These are phyloP conservation scores for Albifimbria verrucaria DNA, from an alignment of 2,329 filamentous ascomycete species.

Conservation along the genomic window DNA sequence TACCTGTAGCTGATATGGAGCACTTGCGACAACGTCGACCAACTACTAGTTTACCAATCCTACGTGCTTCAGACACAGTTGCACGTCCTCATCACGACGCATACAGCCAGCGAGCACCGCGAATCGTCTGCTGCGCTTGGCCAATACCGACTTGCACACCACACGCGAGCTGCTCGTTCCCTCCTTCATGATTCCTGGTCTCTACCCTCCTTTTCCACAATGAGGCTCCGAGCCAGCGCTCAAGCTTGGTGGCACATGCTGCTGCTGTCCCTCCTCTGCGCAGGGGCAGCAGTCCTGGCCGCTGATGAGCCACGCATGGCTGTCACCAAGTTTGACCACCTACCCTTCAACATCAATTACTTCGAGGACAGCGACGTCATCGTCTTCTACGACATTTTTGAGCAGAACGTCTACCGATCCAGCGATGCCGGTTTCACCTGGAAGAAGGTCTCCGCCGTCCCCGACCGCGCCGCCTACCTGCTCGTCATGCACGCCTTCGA, in stretches of 20 bases:
- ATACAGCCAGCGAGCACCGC: not conserved
- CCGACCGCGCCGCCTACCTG: slow-evolving; percentile 57
- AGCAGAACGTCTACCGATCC: slow-evolving; percentile 71
- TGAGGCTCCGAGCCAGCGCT: slow-evolving; percentile 51
- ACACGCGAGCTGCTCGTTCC: not conserved
- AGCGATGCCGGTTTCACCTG: slow-evolving; percentile 77
- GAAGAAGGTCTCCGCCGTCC: slow-evolving; percentile 62
- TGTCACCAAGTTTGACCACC: slow-evolving; percentile 61
- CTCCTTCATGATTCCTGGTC: slow-evolving; percentile 40
- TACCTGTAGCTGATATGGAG: not conserved
- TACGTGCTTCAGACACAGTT: not conserved
- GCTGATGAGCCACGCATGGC: slow-evolving; percentile 65
- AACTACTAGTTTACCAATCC: not conserved
- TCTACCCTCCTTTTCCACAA: slow-evolving; percentile 38
- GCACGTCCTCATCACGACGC: too few relatives aligned
- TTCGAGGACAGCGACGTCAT: slow-evolving; percentile 86
- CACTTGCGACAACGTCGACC: not conserved
- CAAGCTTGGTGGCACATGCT: slow-evolving; percentile 46
- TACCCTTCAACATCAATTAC: slow-evolving; percentile 73
- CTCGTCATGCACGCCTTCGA: slow-evolving; percentile 79
- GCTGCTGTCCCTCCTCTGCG: slow-evolving; percentile 45
- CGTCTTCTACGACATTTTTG: slow-evolving; percentile 66
- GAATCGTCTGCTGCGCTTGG: not conserved
- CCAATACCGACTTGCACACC: not conserved
- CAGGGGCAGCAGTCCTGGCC: slow-evolving; percentile 44